Evolutionary conservation across 73 alveolate species (phyloP).

Genomic region (Tetrahymena thermophila): DNA sequence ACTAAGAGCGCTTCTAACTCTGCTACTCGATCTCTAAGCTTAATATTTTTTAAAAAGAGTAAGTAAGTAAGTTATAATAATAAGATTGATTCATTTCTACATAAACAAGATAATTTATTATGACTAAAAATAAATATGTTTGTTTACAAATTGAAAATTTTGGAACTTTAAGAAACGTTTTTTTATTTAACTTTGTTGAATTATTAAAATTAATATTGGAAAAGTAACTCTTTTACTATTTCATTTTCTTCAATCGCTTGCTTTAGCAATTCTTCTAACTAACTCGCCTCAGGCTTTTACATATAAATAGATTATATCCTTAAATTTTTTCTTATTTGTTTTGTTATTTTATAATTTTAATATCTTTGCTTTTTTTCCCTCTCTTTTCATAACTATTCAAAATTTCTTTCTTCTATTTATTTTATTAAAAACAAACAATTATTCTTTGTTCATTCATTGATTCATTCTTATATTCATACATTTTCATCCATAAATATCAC

Average conservation of each 20-base stretch:
- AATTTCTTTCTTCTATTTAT: background rate
- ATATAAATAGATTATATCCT: background rate
- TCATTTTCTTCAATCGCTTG: constrained; percentile 2
- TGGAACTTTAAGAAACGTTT: background rate
- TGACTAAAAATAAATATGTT: background rate
- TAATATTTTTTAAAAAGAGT: background rate
- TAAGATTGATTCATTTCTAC: background rate
- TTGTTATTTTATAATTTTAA: background rate
- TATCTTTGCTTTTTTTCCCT: background rate
- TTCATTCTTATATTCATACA: background rate
- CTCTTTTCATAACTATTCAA: background rate
- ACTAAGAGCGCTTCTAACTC: background rate
- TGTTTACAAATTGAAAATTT: background rate
- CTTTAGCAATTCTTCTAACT: background rate
- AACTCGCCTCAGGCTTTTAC: background rate
- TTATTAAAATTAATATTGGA: background rate
- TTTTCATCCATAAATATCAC: background rate
- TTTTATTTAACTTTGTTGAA: background rate
- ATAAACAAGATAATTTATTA: background rate
- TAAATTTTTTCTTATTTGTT: background rate
- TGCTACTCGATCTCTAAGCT: background rate
- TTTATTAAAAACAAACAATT: background rate
- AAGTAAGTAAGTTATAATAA: background rate
- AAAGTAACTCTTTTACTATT: background rate
- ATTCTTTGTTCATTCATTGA: background rate